Evolutionary conservation across 768 basidiomycete genomes (phyloP).

Genomic region (Termitomyces sp.): DNA sequence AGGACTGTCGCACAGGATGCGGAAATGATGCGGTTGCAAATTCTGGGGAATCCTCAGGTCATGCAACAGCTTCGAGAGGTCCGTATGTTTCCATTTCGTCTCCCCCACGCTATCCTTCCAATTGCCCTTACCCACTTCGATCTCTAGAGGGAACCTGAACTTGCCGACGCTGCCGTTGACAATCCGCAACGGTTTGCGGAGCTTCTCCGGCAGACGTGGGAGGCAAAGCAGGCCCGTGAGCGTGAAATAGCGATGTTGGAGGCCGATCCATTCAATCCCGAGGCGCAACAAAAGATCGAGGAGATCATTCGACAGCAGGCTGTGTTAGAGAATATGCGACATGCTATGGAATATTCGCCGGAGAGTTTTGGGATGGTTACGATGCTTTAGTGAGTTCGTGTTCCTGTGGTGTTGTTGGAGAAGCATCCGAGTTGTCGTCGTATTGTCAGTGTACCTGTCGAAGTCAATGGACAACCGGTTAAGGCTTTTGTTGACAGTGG

Average conservation of each 20-base stretch:
- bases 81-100: constrained; percentile 15
- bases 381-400: constrained; percentile 84
- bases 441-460: constrained; percentile 67
- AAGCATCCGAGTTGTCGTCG: background rate
- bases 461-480: constrained; percentile 86
- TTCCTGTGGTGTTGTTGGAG: background rate
- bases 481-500: constrained; percentile 99
- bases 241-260: constrained; percentile 66
- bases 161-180: constrained; percentile 63
- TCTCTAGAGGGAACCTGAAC: constrained; percentile 73
- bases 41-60: constrained; percentile 77
- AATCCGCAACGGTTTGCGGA: constrained; percentile 73
- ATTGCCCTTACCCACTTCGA: background rate
- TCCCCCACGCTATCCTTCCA: background rate
- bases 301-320: constrained; percentile 88
- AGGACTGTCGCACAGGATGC: constrained; percentile 75
- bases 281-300: constrained; percentile 90
- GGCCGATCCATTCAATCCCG: constrained; percentile 85
- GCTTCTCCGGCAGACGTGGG: constrained; percentile 57
- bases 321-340: constrained; percentile 87
- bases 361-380: constrained; percentile 91
- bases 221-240: constrained; percentile 50
- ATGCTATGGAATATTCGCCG: constrained; percentile 90
- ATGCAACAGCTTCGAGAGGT: constrained; percentile 73
- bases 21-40: constrained; percentile 86